Evolutionary conservation across 768 basidiomycete genomes (phyloP).

Genomic region (Boletales sp.): DNA sequence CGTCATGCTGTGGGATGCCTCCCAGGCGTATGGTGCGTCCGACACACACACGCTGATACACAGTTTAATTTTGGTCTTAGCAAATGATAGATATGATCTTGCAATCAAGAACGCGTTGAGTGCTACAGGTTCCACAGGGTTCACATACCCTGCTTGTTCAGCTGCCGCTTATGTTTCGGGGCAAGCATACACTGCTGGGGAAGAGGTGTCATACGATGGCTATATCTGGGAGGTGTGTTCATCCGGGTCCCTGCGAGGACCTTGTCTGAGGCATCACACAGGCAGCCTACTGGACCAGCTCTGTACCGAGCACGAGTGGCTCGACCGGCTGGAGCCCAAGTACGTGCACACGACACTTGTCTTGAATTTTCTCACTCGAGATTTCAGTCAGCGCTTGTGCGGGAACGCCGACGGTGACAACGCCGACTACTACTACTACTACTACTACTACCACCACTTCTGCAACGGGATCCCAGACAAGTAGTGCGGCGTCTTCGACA

Average conservation of each 20-base stretch:
- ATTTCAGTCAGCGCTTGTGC: slow-evolving; percentile 22
- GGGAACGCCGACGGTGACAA: slow-evolving; percentile 8
- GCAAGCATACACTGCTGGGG: slow-evolving; percentile 47
- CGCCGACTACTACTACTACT: slow-evolving; percentile 2
- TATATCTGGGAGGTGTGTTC: slow-evolving; percentile 60
- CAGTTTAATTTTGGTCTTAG: slow-evolving; percentile 25
- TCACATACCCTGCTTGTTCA: slow-evolving; percentile 59
- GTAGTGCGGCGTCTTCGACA: slow-evolving; percentile 12
- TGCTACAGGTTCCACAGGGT: slow-evolving; percentile 65
- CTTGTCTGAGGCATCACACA: slow-evolving; percentile 20
- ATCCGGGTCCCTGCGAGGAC: neutral
- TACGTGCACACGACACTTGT: slow-evolving; percentile 29
- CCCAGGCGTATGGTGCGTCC: slow-evolving; percentile 34
- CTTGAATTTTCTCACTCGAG: neutral
- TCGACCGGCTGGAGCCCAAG: slow-evolving; percentile 65
- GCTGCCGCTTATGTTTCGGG: slow-evolving; percentile 52
- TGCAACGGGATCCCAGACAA: slow-evolving; percentile 9
- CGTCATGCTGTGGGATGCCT: slow-evolving; percentile 45
- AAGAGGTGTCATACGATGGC: slow-evolving; percentile 52
- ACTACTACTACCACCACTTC: slow-evolving; percentile 7
- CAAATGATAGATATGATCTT: slow-evolving; percentile 55
- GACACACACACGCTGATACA: neutral
- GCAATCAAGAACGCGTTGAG: slow-evolving; percentile 58
- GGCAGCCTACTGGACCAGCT: slow-evolving; percentile 60
- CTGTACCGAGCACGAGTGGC: slow-evolving; percentile 43